Conservation (phyloP, 176 grass and related monocot genomes). For the Carex littledalei region DNA sequence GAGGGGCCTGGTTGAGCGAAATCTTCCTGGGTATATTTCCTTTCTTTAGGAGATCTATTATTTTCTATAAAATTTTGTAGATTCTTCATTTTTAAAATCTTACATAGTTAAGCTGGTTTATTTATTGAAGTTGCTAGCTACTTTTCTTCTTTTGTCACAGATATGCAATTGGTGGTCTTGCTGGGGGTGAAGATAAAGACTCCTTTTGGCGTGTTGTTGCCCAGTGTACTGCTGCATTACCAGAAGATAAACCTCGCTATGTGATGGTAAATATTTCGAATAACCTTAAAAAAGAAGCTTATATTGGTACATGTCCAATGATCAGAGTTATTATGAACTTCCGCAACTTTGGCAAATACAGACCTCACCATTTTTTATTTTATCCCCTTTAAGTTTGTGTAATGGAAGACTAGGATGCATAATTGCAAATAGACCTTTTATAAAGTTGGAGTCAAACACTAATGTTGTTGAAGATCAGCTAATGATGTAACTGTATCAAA, state of each 20-base stretch:
- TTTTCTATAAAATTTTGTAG: background rate
- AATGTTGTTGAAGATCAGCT: background rate
- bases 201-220: conserved; percentile 92
- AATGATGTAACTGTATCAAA: background rate
- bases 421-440: background rate
- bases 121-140: conserved; percentile 20
- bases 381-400: background rate
- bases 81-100: background rate
- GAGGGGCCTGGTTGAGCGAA: conserved; percentile 74
- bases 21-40: conserved; percentile 78
- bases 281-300: background rate
- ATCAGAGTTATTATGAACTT: background rate
- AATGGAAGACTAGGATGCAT: background rate
- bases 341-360: background rate
- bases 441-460: background rate
- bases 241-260: conserved; percentile 94
- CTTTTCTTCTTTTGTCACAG: conserved; percentile 28
- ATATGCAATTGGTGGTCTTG: conserved; percentile 97
- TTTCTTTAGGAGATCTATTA: background rate
- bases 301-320: background rate
- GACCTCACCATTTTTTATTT: background rate
- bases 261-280: conserved; percentile 63
- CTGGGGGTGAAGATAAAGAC: conserved; percentile 97
- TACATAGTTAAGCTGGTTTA: background rate
- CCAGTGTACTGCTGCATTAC: conserved; percentile 85